Evolutionary conservation across 176 grass and related monocot genomes (phyloP).

Genomic region (Paspalum vaginatum): DNA sequence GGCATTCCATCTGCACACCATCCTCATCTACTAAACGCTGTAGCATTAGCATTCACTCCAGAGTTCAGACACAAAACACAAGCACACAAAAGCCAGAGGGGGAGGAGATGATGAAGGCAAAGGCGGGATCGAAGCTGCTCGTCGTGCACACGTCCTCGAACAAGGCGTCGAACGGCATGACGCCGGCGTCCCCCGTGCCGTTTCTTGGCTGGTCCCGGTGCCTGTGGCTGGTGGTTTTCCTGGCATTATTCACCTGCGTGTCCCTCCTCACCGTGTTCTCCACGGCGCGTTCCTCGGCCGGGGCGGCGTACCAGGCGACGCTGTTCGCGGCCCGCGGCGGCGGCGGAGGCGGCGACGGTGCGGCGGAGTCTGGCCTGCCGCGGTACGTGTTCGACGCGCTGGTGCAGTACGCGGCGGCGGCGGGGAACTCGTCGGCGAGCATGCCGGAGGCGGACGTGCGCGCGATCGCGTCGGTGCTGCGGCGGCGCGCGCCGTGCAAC

Average conservation of each 20-base stretch:
- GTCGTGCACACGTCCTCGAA: constrained; percentile 44
- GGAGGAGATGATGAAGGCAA: constrained; percentile 26
- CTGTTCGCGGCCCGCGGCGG: background rate
- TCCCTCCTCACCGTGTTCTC: constrained; percentile 77
- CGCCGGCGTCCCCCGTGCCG: constrained; percentile 20
- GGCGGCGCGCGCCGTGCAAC: constrained; percentile 72
- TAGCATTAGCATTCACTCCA: constrained; percentile 16
- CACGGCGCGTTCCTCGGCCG: constrained; percentile 29
- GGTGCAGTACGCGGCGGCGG: constrained; percentile 74
- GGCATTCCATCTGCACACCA: constrained; percentile 29
- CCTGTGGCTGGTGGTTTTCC: constrained; percentile 58
- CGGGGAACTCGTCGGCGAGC: constrained; percentile 64
- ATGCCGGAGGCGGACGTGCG: constrained; percentile 75
- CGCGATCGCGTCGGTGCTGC: constrained; percentile 70
- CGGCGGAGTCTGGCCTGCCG: constrained; percentile 14
- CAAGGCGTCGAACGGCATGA: constrained; percentile 44
- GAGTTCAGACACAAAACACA: background rate
- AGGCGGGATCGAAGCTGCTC: constrained; percentile 45
- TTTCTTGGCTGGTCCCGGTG: constrained; percentile 45
- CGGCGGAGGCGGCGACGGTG: background rate
- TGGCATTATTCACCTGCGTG: constrained; percentile 64
- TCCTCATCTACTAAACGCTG: background rate
- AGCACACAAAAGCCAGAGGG: background rate
- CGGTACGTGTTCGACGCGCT: constrained; percentile 81
- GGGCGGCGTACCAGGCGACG: constrained; percentile 31